Conservation (phyloP, 352 stramenopile genomes). For the Pythium volutum region DNA sequence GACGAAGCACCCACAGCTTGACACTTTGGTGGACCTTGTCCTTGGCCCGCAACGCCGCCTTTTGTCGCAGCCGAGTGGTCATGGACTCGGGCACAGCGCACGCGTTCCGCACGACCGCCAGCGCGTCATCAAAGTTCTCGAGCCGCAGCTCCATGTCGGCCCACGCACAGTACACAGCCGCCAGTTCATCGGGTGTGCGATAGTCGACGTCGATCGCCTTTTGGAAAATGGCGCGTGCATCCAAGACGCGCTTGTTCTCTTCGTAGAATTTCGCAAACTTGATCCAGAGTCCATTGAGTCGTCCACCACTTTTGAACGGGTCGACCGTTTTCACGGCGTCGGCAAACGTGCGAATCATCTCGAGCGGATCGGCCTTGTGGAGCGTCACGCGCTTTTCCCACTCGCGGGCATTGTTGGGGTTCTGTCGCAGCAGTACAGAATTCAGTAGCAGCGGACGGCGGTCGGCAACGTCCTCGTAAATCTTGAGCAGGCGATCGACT, state of each 20-base stretch:
- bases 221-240: constrained; percentile 92
- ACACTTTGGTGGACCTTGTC: constrained; percentile 90
- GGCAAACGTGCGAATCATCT: constrained; percentile 81
- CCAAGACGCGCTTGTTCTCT: constrained; percentile 86
- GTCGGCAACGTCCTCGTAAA: constrained; percentile 93
- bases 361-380: constrained; percentile 45
- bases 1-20: constrained; percentile 95
- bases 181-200: constrained; percentile 91
- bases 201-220: constrained; percentile 80
- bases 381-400: constrained; percentile 96
- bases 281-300: constrained; percentile 91
- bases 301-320: constrained; percentile 77
- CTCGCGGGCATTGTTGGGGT: constrained; percentile 97
- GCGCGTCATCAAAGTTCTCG: constrained; percentile 94
- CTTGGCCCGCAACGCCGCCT: constrained; percentile 46
- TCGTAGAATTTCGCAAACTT: constrained; percentile 96
- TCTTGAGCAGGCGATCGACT: constrained; percentile 77
- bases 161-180: constrained; percentile 93
- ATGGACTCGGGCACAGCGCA: constrained; percentile 56
- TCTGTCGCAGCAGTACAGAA: constrained; percentile 97
- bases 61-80: constrained; percentile 51
- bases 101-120: constrained; percentile 84
- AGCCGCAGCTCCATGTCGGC: constrained; percentile 95
- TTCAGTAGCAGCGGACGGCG: constrained; percentile 93
- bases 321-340: constrained; percentile 94